Percentiles rank a stretch among this genome's conserved stretches.
These are phyloP conservation scores for Penicillium pancosmium DNA, from an alignment of 495 filamentous ascomycete species.

Conservation along the genomic window DNA sequence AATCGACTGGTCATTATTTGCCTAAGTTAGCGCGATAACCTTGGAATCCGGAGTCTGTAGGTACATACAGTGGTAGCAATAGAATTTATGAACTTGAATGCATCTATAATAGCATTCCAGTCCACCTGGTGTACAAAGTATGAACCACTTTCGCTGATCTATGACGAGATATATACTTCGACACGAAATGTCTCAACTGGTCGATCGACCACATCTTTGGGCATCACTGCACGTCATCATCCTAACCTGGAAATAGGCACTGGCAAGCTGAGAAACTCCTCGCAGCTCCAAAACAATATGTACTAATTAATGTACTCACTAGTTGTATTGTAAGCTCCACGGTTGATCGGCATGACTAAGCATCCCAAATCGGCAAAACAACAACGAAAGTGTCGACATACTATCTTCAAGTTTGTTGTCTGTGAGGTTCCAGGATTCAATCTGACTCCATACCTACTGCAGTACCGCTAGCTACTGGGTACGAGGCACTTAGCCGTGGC, in stretches of 20 bases:
- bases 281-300: slow-evolving; percentile 5
- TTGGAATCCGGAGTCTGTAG: no score
- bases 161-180: background rate
- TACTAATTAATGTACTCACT: background rate
- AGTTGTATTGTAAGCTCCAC: background rate
- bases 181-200: slow-evolving; percentile 10
- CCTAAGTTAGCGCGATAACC: no score
- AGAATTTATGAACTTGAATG: no score
- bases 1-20: background rate
- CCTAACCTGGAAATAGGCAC: no score
- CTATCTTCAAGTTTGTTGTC: background rate
- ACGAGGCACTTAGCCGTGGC: background rate
- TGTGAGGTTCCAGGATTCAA: background rate
- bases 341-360: slow-evolving; percentile 27
- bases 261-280: background rate
- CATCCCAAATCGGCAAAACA: slow-evolving; percentile 22
- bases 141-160: background rate
- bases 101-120: no score
- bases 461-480: background rate
- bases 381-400: slow-evolving; percentile 6
- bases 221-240: background rate
- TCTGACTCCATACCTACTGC: background rate
- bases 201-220: background rate
- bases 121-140: no score
- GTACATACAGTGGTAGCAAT: no score